Evolutionary conservation across 176 grass and related monocot genomes (phyloP).

Genomic region (Microstegium vimineum): DNA sequence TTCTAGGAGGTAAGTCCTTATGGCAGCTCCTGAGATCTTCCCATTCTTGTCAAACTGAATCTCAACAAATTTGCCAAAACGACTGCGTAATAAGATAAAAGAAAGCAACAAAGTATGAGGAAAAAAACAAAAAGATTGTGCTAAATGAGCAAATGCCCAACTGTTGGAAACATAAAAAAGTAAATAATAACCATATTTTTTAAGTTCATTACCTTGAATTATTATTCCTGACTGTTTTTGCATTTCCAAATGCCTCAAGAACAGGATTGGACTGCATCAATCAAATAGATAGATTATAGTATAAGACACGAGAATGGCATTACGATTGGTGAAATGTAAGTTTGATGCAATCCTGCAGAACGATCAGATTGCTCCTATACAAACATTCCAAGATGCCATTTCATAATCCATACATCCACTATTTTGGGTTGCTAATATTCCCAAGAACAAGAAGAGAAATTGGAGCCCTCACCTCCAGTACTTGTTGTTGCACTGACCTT

Average conservation of each 20-base stretch:
- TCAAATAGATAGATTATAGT: constrained; percentile 35
- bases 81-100: constrained; percentile 50
- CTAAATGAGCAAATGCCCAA: neutral
- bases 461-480: constrained; percentile 58
- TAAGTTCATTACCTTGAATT: constrained; percentile 67
- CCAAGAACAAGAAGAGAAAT: constrained; percentile 22
- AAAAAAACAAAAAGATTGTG: constrained; percentile 8
- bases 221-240: constrained; percentile 93
- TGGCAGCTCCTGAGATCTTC: constrained; percentile 84
- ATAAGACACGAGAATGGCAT: constrained; percentile 30
- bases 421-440: constrained; percentile 15
- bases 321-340: constrained; percentile 15
- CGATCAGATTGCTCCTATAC: neutral
- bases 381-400: neutral
- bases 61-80: constrained; percentile 94
- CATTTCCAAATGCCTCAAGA: constrained; percentile 94
- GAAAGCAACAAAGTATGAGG: constrained; percentile 12
- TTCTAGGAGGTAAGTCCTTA: constrained; percentile 88
- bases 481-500: constrained; percentile 81
- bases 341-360: constrained; percentile 2
- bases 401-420: constrained; percentile 23
- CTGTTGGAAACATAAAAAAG: neutral
- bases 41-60: constrained; percentile 79
- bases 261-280: constrained; percentile 84
- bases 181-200: neutral